Conservation (phyloP, 2,329 filamentous ascomycete species). For the Akanthomyces muscarius region DNA sequence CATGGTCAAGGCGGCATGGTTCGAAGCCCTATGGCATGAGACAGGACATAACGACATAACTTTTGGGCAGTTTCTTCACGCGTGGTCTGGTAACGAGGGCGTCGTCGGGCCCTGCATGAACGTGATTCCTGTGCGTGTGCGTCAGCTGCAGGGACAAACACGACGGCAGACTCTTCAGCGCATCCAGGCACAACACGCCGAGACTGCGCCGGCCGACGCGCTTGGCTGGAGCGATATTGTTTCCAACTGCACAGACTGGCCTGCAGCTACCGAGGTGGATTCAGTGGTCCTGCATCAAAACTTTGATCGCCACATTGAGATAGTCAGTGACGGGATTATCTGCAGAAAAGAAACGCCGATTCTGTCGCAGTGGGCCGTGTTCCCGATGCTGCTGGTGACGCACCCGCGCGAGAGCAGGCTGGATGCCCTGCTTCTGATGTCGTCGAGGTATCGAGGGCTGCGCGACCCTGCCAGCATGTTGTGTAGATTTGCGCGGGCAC, state of each 20-base stretch:
- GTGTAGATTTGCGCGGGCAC: constrained; percentile 1
- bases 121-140: constrained; percentile 5
- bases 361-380: constrained; percentile 5
- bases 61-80: constrained; percentile 11
- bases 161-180: neutral
- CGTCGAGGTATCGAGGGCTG: constrained; percentile 5
- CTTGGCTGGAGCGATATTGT: constrained; percentile 10
- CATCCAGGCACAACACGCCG: constrained; percentile 4
- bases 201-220: neutral
- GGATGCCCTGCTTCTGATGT: constrained; percentile 7
- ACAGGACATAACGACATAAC: neutral
- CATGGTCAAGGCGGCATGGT: constrained; percentile 10
- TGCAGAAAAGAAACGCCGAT: neutral
- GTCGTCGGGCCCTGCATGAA: constrained; percentile 12
- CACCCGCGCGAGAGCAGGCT: constrained; percentile 1
- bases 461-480: neutral
- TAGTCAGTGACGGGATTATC: neutral
- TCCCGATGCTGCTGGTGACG: constrained; percentile 3
- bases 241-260: constrained; percentile 4
- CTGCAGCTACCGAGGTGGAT: neutral
- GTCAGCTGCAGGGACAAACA: neutral
- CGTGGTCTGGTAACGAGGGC: neutral
- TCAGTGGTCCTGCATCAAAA: constrained; percentile 13
- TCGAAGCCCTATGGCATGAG: neutral
- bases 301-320: neutral